Percentiles rank a stretch among this genome's conserved stretches.
These are phyloP conservation scores for Sphenostylis stenocarpa DNA, from an alignment of 306 rosid species.

Conservation along the genomic window DNA sequence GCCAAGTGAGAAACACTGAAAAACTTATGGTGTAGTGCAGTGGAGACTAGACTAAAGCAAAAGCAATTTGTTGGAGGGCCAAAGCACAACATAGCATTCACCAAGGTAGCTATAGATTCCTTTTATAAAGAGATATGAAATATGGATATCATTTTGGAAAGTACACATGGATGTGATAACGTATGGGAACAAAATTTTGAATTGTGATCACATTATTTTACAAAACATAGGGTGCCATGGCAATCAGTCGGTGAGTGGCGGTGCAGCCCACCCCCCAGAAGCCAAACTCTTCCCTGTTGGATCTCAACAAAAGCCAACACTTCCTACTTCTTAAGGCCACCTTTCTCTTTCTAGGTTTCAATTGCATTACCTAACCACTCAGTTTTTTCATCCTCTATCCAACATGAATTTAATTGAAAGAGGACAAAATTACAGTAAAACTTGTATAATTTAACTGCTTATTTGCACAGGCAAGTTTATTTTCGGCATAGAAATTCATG, in stretches of 20 bases:
- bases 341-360: not conserved
- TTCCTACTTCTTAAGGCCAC: constrained; percentile 8
- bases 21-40: constrained; percentile 34
- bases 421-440: not conserved
- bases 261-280: constrained; percentile 34
- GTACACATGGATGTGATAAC: constrained; percentile 26
- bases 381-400: constrained; percentile 6
- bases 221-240: not conserved
- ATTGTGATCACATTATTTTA: constrained; percentile 7
- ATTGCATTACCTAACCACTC: constrained; percentile 20
- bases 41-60: constrained; percentile 46
- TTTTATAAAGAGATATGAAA: constrained; percentile 25
- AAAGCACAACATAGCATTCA: constrained; percentile 40
- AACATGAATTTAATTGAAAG: constrained; percentile 1
- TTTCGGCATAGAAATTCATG: not conserved
- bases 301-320: constrained; percentile 11
- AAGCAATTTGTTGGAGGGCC: constrained; percentile 49
- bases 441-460: not conserved
- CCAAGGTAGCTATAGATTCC: constrained; percentile 44
- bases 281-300: constrained; percentile 28
- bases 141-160: constrained; percentile 37
- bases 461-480: not conserved
- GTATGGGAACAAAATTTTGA: constrained; percentile 28
- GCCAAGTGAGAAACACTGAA: constrained; percentile 46
- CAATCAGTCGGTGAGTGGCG: constrained; percentile 41